phyloP scores from a whole-genome alignment of 306 rosid genomes.

The Herpetospermum pedunculosum region DNA sequence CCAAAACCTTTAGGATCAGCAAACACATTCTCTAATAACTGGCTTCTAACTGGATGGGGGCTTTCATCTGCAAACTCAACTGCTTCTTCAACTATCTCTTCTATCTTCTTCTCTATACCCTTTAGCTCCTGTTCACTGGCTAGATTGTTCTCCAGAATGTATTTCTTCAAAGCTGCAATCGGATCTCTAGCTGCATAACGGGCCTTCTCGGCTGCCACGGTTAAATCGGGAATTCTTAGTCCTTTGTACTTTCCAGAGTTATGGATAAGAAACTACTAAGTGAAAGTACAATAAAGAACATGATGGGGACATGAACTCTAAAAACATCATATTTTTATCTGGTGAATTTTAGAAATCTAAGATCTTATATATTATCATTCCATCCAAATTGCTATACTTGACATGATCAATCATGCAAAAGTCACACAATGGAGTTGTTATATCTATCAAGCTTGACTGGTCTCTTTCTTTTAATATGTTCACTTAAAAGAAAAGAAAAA shows the following conservation, averaged over 20 bases:
- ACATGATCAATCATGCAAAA: background rate
- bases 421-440: background rate
- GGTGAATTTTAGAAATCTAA: background rate
- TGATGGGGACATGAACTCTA: background rate
- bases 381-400: background rate
- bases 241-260: background rate
- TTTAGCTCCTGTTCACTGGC: conserved; percentile 68
- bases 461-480: background rate
- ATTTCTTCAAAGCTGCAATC: conserved; percentile 64
- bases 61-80: conserved; percentile 89
- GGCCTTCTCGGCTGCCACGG: conserved; percentile 81
- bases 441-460: background rate
- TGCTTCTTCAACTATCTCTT: conserved; percentile 63
- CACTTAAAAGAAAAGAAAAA: background rate
- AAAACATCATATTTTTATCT: background rate
- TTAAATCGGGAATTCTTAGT: background rate
- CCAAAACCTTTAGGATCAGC: conserved; percentile 99
- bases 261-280: background rate
- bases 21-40: conserved; percentile 92
- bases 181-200: conserved; percentile 89
- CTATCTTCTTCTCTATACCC: conserved; percentile 70
- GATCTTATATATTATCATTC: background rate
- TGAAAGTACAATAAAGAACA: background rate
- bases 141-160: conserved; percentile 58
- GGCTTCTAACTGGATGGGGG: conserved; percentile 72